Conservation (phyloP, 371 early-diverging fungal species). For the Pancytospora epiphaga region DNA sequence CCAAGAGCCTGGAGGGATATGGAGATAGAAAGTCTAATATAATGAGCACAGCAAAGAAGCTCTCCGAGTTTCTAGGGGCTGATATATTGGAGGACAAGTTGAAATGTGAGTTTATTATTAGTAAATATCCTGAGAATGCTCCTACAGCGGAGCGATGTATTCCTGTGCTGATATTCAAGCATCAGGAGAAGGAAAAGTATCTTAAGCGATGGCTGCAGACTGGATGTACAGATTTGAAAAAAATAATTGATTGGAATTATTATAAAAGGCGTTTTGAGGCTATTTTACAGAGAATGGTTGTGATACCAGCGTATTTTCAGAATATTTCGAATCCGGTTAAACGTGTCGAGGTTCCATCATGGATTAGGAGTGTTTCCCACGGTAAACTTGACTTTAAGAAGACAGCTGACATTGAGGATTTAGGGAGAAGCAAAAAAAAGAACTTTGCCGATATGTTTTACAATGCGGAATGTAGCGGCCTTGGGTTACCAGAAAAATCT, state of each 20-base stretch:
- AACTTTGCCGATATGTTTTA: constrained; percentile 5
- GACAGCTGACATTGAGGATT: constrained; percentile 31
- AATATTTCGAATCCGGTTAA: constrained; percentile 79
- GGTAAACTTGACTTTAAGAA: constrained; percentile 10
- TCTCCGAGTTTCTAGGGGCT: constrained; percentile 85
- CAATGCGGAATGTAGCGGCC: no score
- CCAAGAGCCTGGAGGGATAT: constrained; percentile 79
- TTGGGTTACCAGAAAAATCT: not conserved
- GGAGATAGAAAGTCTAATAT: constrained; percentile 76
- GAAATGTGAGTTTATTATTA: constrained; percentile 87
- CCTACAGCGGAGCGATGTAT: constrained; percentile 89
- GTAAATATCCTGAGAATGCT: constrained; percentile 69
- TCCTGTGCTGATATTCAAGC: constrained; percentile 83
- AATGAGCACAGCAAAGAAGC: constrained; percentile 80
- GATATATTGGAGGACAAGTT: constrained; percentile 90
- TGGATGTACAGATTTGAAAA: constrained; percentile 69
- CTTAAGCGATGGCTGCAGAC: constrained; percentile 75
- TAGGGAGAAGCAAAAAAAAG: not conserved
- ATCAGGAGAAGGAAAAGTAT: constrained; percentile 72
- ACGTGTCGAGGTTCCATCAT: constrained; percentile 75
- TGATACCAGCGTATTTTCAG: constrained; percentile 96
- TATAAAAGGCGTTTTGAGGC: constrained; percentile 86
- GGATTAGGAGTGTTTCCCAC: constrained; percentile 61
- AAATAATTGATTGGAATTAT: constrained; percentile 93
- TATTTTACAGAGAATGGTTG: constrained; percentile 86